Base-by-base conservation (phyloP, 352 stramenopile genomes). In the Peronospora tabacina region DNA sequence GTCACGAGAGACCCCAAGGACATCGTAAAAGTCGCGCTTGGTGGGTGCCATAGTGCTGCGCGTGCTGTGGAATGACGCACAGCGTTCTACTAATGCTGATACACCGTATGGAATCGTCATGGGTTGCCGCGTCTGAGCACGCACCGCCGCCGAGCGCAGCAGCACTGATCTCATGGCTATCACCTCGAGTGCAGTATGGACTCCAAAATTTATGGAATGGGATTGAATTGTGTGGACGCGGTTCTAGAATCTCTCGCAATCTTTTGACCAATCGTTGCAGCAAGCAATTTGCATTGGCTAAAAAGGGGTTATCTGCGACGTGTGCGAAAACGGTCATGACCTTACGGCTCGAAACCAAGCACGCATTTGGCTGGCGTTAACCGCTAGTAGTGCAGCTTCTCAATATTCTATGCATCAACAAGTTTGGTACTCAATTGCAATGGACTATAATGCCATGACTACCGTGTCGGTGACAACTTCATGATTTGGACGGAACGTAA, bases 21-120 rank as follows among this genome's bases (percentile, higher is more conserved):
- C 70, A 36, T 98, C 87, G 67, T 98, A 99, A 72, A 97, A 98
- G 72, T 98, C 95, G 61, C 84, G 75, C 69, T 98, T 96, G 6
- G 64, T 41, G 35, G 58, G 59, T 52, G 83, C 57, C 38, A 69
- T 55, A 10, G 70, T 28, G 24, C 63, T 58, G 7, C 67, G 68
- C 40, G 83, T 87, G 61, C 70, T 83, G 61, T 94, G 83, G 60
- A 94, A 71, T 16, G 53, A 40, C 17, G 58, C 62, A 11, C 43
- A 63, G 12, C 63, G 46, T 11, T 61, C 32, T 20, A 53, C 7
- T 13, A 70, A 15, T 12, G 45, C 39, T 8, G 40, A 28, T 9
- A 49, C 48, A 16, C 57, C 52, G 6, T 51, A 55, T 7, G 17
- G 20, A 0, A 56, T 5, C 15, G 13, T 40, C 3, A 9, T 10